Conservation (phyloP, 2,329 filamentous ascomycete species). For the Ophiostoma sp. region DNA sequence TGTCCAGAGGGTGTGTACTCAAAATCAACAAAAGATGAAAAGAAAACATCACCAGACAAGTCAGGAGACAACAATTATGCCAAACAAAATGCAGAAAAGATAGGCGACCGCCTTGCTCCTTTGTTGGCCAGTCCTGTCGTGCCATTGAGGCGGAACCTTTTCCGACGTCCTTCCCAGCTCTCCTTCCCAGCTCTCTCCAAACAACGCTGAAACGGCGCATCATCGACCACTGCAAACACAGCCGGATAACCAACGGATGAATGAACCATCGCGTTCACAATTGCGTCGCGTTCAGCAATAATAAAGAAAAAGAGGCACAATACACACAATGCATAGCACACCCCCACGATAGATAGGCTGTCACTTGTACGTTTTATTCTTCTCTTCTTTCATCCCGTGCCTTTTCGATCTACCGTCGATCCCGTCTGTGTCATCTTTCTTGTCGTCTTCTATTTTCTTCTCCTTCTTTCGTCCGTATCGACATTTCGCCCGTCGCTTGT, state of each 20-base stretch:
- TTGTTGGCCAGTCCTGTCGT: not conserved
- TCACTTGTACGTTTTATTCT: not conserved
- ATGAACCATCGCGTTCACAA: not conserved
- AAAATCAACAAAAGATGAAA: not conserved
- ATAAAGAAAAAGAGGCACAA: not conserved
- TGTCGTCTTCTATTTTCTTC: not conserved
- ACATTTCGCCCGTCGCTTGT: not conserved
- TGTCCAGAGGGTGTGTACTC: not conserved
- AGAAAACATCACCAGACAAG: not conserved
- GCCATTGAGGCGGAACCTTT: constrained; percentile 2
- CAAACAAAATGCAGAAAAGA: not conserved
- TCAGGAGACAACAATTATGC: not conserved
- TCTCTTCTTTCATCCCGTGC: not conserved
- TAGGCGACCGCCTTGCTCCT: not conserved
- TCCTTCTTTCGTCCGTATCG: constrained; percentile 10
- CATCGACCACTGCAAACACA: not conserved
- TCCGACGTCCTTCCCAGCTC: not conserved
- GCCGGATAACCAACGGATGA: not conserved
- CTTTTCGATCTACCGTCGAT: constrained; percentile 14
- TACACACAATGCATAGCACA: not conserved
- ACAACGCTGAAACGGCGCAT: constrained; percentile 13
- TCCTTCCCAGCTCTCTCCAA: not conserved
- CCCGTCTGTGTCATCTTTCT: constrained; percentile 17
- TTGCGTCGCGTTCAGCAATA: not conserved
- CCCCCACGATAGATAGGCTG: not conserved